These are phyloP conservation scores for Apiospora koreana DNA, from an alignment of 2,329 filamentous ascomycete species.

Conservation along the genomic window DNA sequence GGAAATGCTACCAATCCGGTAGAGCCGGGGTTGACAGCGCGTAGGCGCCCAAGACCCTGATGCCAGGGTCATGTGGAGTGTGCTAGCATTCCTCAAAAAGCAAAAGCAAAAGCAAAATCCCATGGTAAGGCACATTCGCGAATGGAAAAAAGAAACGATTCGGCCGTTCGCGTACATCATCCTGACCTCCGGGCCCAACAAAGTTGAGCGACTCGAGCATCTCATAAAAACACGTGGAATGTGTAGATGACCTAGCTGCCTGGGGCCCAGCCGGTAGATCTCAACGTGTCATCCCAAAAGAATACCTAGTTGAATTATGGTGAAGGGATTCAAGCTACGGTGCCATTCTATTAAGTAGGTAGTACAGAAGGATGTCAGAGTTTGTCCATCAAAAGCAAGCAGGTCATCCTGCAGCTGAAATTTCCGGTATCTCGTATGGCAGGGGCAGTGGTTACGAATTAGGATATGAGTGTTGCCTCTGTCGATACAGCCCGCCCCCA, in stretches of 20 bases:
- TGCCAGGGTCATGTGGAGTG: background rate
- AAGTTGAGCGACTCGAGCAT: background rate
- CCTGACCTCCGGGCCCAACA: background rate
- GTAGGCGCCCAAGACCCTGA: background rate
- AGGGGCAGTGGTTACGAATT: background rate
- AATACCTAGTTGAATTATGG: background rate
- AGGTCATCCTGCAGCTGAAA: background rate
- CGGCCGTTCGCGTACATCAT: background rate
- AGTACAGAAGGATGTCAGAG: background rate
- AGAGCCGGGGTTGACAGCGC: background rate
- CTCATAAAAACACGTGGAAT: background rate
- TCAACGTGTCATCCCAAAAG: background rate
- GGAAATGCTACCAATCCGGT: background rate
- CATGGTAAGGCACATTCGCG: background rate
- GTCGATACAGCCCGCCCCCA: background rate
- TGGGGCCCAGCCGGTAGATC: background rate
- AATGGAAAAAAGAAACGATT: background rate
- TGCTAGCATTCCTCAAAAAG: background rate
- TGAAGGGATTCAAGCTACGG: background rate
- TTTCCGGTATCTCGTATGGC: background rate
- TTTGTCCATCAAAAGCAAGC: background rate
- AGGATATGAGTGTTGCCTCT: background rate
- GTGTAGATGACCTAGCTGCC: too few relatives aligned
- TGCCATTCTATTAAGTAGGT: too few relatives aligned
- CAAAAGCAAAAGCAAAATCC: background rate